Evolutionary conservation across 2,329 filamentous ascomycete genomes (phyloP).

Genomic region (Fusarium nematophilum): DNA sequence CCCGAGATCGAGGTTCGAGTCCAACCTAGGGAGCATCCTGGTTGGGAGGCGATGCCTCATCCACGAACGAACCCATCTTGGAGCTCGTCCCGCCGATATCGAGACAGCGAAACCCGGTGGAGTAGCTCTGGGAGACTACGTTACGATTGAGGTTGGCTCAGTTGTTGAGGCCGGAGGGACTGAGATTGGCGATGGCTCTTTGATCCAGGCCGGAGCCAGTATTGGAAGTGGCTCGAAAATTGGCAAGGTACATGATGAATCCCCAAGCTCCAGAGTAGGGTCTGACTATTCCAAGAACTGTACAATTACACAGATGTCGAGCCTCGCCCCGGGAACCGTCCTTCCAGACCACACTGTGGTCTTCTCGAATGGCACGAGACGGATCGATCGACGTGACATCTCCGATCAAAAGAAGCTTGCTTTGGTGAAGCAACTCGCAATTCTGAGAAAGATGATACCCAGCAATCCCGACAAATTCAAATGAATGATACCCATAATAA

Average conservation of each 20-base stretch:
- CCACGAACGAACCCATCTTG: conserved; percentile 74
- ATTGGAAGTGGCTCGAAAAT: conserved; percentile 71
- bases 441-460: conserved; percentile 73
- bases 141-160: conserved; percentile 69
- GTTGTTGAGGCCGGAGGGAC: conserved; percentile 72
- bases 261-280: not conserved
- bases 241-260: conserved; percentile 65
- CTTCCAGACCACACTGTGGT: conserved; percentile 77
- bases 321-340: conserved; percentile 66
- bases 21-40: conserved; percentile 80
- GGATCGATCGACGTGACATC: conserved; percentile 69
- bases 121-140: conserved; percentile 69
- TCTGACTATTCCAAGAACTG: conserved; percentile 65
- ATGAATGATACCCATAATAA: conserved; percentile 38
- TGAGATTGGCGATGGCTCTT: conserved; percentile 69
- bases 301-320: conserved; percentile 74
- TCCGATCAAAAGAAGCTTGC: conserved; percentile 72
- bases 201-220: conserved; percentile 69
- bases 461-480: conserved; percentile 68
- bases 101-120: conserved; percentile 54
- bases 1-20: conserved; percentile 82
- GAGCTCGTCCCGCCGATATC: conserved; percentile 52
- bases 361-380: conserved; percentile 71
- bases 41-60: conserved; percentile 86
- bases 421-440: conserved; percentile 75